Percentiles rank a stretch among this genome's conserved stretches.
These are phyloP conservation scores for Fusarium pilosicola DNA, from an alignment of 2,329 filamentous ascomycete genomes.

Conservation along the genomic window DNA sequence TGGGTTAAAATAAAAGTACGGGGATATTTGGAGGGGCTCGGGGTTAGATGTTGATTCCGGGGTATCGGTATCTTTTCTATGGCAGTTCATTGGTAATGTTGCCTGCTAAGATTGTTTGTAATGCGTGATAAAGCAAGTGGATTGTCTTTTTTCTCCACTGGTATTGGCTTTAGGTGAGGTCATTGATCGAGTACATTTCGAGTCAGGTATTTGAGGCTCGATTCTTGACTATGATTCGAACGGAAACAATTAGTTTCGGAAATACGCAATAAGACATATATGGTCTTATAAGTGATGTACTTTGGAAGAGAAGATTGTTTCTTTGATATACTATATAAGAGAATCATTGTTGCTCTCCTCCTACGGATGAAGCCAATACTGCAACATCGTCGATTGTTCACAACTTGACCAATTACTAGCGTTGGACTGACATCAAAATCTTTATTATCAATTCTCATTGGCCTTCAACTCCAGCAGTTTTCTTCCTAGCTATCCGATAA, in stretches of 20 bases:
- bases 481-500: background rate
- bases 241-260: background rate
- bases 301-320: background rate
- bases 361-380: background rate
- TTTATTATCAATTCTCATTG: background rate
- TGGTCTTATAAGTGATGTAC: background rate
- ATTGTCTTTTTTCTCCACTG: conserved; percentile 23
- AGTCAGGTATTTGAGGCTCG: background rate
- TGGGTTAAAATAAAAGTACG: conserved; percentile 8
- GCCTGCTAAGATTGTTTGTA: conserved; percentile 22
- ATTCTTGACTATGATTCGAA: background rate
- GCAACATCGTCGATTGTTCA: background rate
- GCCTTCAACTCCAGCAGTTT: background rate
- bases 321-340: background rate
- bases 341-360: background rate
- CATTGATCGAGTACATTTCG: background rate
- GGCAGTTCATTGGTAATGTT: background rate
- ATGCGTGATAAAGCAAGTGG: conserved; percentile 34
- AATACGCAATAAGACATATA: background rate
- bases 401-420: too few relatives aligned
- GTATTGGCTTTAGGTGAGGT: conserved; percentile 9
- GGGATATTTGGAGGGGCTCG: conserved; percentile 4
- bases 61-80: background rate
- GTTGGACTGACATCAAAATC: too few relatives aligned
- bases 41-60: background rate